Evolutionary conservation across 2,329 filamentous ascomycete genomes (phyloP).

Genomic region (Trichoderma harzianum): DNA sequence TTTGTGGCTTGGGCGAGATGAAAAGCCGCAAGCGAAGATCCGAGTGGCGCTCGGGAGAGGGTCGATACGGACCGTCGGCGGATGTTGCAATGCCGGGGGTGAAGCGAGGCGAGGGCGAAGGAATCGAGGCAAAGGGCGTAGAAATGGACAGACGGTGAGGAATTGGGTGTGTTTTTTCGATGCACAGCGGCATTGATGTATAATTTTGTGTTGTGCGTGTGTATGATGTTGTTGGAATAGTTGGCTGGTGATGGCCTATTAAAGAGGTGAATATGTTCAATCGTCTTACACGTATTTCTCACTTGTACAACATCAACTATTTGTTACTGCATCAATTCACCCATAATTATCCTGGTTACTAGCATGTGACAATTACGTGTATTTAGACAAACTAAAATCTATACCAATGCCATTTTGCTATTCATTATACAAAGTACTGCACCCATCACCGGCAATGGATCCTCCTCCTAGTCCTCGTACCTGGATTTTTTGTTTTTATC

Average conservation of each 20-base stretch:
- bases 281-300: background rate
- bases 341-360: background rate
- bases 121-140: background rate
- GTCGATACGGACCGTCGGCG: slow-evolving; percentile 8
- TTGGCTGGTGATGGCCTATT: background rate
- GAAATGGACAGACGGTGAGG: background rate
- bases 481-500: background rate
- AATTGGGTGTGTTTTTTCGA: background rate
- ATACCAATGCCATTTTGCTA: no score
- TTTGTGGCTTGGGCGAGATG: background rate
- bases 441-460: background rate
- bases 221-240: background rate
- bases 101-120: no score
- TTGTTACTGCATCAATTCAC: background rate
- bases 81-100: background rate
- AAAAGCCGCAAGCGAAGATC: background rate
- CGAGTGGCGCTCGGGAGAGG: background rate
- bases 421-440: no score
- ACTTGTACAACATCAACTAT: background rate
- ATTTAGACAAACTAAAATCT: background rate
- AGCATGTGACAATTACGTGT: background rate
- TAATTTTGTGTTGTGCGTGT: background rate
- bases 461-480: background rate
- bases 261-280: no score
- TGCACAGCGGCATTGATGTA: background rate